phyloP scores from a whole-genome alignment of 768 basidiomycete species.

The Collybia mongolica region DNA sequence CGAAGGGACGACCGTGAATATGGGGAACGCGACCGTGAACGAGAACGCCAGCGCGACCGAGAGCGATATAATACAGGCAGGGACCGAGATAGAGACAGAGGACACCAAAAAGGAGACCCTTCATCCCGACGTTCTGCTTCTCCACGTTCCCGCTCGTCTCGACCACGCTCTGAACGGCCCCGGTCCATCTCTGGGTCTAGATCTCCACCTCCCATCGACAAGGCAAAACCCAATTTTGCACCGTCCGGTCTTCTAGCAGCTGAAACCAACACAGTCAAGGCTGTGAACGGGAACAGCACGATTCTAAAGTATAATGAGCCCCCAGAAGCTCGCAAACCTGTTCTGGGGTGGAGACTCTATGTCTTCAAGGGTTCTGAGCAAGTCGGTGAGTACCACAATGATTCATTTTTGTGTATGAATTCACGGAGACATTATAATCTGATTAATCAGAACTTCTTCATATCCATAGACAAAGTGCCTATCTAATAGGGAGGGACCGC shows the following conservation, averaged over 20 bases:
- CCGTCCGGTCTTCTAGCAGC: slow-evolving; percentile 91
- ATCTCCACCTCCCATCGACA: slow-evolving; percentile 49
- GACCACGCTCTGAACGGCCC: slow-evolving; percentile 31
- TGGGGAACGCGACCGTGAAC: slow-evolving; percentile 25
- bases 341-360: slow-evolving; percentile 89
- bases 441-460: slow-evolving; percentile 73
- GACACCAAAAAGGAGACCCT: slow-evolving; percentile 20
- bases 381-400: slow-evolving; percentile 59
- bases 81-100: slow-evolving; percentile 22
- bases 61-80: slow-evolving; percentile 36
- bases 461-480: slow-evolving; percentile 92
- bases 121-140: slow-evolving; percentile 60
- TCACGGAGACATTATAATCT: background rate
- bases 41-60: slow-evolving; percentile 45
- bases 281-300: slow-evolving; percentile 71
- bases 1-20: slow-evolving; percentile 13
- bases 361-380: slow-evolving; percentile 97
- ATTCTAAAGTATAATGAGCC: slow-evolving; percentile 98
- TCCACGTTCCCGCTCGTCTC: slow-evolving; percentile 45
- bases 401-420: too few relatives aligned
- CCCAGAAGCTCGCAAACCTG: slow-evolving; percentile 93
- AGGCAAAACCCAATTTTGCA: slow-evolving; percentile 86
- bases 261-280: slow-evolving; percentile 88
- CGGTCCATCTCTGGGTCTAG: slow-evolving; percentile 37
- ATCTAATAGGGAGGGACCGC: slow-evolving; percentile 88